Evolutionary conservation across 352 stramenopile genomes (phyloP).

Genomic region (Phytophthora sojae): DNA sequence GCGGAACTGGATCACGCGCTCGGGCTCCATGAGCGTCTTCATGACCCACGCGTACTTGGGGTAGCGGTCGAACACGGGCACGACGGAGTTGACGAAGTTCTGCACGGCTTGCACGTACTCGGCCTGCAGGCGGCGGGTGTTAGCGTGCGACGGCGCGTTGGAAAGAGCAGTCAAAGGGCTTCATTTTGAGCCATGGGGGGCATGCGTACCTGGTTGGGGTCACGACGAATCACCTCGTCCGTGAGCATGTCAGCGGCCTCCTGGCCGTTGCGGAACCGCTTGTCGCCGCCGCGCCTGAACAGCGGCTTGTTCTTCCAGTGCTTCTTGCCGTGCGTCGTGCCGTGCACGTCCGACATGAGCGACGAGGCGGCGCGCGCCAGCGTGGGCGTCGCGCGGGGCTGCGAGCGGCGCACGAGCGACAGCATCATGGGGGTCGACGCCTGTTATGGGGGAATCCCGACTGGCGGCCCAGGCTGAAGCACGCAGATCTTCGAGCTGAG

Average conservation of each 20-base stretch:
- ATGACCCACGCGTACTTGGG: slow-evolving; percentile 92
- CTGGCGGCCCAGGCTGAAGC: background rate
- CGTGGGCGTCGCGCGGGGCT: slow-evolving; percentile 21
- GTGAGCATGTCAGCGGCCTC: slow-evolving; percentile 96
- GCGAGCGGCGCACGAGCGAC: slow-evolving; percentile 30
- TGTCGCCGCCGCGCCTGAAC: slow-evolving; percentile 96
- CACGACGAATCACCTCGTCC: slow-evolving; percentile 78
- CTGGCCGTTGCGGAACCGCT: slow-evolving; percentile 95
- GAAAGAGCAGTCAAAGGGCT: slow-evolving; percentile 23
- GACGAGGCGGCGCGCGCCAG: slow-evolving; percentile 50
- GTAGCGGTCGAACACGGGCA: slow-evolving; percentile 89
- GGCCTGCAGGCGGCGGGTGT: slow-evolving; percentile 16
- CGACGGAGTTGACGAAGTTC: slow-evolving; percentile 85
- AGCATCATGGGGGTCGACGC: slow-evolving; percentile 26
- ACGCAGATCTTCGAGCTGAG: background rate
- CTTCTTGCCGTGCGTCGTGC: slow-evolving; percentile 90
- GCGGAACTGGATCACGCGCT: slow-evolving; percentile 96
- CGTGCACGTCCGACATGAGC: slow-evolving; percentile 91
- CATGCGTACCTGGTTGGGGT: slow-evolving; percentile 69
- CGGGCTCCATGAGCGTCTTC: slow-evolving; percentile 96
- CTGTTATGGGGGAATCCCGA: background rate
- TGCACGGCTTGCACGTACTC: slow-evolving; percentile 79
- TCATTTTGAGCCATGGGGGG: slow-evolving; percentile 11
- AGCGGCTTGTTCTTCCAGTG: slow-evolving; percentile 97
- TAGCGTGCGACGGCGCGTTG: slow-evolving; percentile 12